Evolutionary conservation across 2,329 filamentous ascomycete genomes (phyloP).

Genomic region (Cladosporium velox): DNA sequence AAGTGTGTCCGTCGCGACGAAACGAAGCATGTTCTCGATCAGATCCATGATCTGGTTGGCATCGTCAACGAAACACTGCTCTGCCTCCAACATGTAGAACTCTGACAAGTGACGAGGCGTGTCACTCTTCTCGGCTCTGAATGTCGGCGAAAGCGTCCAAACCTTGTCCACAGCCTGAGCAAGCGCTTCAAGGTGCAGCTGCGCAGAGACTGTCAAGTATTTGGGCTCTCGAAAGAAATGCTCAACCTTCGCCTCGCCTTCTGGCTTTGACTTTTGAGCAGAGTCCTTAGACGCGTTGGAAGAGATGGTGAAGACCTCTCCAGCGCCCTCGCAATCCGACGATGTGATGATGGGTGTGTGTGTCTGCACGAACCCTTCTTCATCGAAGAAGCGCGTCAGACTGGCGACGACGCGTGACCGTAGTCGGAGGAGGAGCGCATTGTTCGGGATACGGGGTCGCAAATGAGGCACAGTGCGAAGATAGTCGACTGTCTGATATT

Average conservation of each 20-base stretch:
- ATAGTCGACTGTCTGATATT: conserved; percentile 88
- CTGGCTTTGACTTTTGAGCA: conserved; percentile 34
- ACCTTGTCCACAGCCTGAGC: conserved; percentile 86
- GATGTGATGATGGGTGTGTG: conserved; percentile 95
- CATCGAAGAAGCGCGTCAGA: conserved; percentile 73
- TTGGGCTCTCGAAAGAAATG: conserved; percentile 84
- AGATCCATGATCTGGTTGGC: conserved; percentile 73
- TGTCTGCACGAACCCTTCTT: conserved; percentile 73
- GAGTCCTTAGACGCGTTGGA: conserved; percentile 27
- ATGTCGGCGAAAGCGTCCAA: conserved; percentile 92
- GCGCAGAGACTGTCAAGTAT: conserved; percentile 92
- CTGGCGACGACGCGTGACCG: conserved; percentile 77
- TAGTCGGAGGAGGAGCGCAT: conserved; percentile 76
- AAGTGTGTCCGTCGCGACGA: conserved; percentile 53
- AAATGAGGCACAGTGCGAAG: conserved; percentile 87
- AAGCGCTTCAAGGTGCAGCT: conserved; percentile 90
- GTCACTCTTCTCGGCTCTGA: conserved; percentile 90
- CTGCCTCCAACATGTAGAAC: conserved; percentile 98
- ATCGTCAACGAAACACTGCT: conserved; percentile 75
- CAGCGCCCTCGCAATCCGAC: conserved; percentile 94
- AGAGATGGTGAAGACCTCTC: conserved; percentile 80
- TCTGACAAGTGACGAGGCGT: conserved; percentile 93
- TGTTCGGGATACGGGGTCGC: conserved; percentile 76
- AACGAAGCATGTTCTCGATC: conserved; percentile 75
- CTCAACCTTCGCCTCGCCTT: conserved; percentile 40